Percentiles rank a stretch among this genome's conserved stretches.
phyloP scores from a whole-genome alignment of 2,329 filamentous ascomycete genomes.

The Teratosphaeria zuluensis region DNA sequence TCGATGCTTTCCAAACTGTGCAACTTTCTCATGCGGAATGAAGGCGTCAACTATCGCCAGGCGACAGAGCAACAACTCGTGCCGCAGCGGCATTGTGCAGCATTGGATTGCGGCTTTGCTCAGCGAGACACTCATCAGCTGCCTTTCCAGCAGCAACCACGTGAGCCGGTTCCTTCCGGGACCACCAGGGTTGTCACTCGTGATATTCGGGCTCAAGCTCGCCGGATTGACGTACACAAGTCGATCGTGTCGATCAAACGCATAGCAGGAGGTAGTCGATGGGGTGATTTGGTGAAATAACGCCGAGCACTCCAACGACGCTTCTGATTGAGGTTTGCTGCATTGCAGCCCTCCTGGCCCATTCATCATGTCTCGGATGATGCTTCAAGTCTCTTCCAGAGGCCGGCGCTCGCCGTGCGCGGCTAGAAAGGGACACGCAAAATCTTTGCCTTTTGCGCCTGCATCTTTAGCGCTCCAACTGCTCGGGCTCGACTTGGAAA shows the following conservation, averaged over 20 bases:
- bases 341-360: no score
- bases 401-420: not conserved
- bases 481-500: not conserved
- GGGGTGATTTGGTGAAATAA: not conserved
- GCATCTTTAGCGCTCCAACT: not conserved
- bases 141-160: not conserved
- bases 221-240: not conserved
- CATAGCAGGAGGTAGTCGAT: not conserved
- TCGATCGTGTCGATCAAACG: not conserved
- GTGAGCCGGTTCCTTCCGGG: not conserved
- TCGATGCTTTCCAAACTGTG: not conserved
- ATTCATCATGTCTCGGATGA: not conserved
- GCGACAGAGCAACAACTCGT: no score
- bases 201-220: not conserved
- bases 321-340: not conserved
- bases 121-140: not conserved
- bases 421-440: not conserved
- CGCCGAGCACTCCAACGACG: not conserved
- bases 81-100: not conserved
- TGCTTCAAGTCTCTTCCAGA: not conserved
- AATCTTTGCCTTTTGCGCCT: not conserved
- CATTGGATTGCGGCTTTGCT: not conserved
- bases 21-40: not conserved
- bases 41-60: not conserved
- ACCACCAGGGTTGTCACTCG: not conserved